Evolutionary conservation across 257 asterid species (phyloP), one percentile per base, ranked within the genome.

Genomic region (Leonotis leonurus): DNA sequence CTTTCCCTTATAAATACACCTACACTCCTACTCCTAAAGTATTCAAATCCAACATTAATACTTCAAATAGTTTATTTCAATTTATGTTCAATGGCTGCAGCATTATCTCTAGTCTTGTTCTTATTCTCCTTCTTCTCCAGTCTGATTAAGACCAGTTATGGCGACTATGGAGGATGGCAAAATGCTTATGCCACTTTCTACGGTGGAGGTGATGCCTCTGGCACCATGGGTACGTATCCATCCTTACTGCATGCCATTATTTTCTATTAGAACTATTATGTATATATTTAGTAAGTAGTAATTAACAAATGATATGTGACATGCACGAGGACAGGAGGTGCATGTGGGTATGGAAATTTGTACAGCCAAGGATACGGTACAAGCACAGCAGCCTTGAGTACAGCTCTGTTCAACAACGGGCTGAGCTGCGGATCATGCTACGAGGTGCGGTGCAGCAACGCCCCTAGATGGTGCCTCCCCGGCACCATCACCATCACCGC

Each of bases 171-270:
- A 10, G 94, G 87, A n/a, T 85, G 86, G 93, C 73, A 43, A 74
- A 68, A 74, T 24, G 88, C 88, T 53, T 84, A 77, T 73, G 92
- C 92, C 40, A 81, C 88, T 70, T 84, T 81, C 70, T 84, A 81
- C 27, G 88, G 91, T 6, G 84, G 88, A 40, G 82, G 82, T 13
- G 88, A 79, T 70, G 90, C 90, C 24, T 80, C 87, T 2, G 87
- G 86, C 25, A 83, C 90, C 6, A 83, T 83, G 90, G 90, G 89
- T 41, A 40, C 3, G 48, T 40, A 16, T 10, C 8, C 5, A n/a
- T n/a, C n/a, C n/a, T n/a, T n/a, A n/a, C n/a, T n/a, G n/a, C n/a
- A n/a, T n/a, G n/a, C n/a, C n/a, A n/a, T n/a, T n/a, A n/a, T n/a
- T n/a, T n/a, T n/a, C n/a, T n/a, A n/a, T n/a, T n/a, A n/a, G n/a